Conservation (phyloP, 2,329 filamentous ascomycete species). For the Xenosphaeropsis pyriputrescens region DNA sequence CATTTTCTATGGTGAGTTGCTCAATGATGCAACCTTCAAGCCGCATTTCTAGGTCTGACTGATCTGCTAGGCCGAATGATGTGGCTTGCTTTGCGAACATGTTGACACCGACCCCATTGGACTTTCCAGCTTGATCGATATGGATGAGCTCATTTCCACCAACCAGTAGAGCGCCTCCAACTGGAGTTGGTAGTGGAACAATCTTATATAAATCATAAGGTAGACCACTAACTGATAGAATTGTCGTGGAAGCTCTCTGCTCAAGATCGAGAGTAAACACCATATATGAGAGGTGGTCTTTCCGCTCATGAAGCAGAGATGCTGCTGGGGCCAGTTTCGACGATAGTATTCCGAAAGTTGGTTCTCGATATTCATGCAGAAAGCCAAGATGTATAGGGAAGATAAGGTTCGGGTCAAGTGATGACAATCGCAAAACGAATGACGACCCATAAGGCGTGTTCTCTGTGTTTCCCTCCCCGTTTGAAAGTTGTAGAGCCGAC, state of each 20-base stretch:
- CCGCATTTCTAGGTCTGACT: constrained; percentile 64
- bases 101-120: constrained; percentile 86
- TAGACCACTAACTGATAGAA: constrained; percentile 71
- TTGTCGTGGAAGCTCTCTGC: constrained; percentile 82
- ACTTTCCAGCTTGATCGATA: constrained; percentile 88
- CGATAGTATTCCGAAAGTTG: constrained; percentile 89
- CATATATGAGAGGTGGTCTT: constrained; percentile 77
- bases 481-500: constrained; percentile 15
- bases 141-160: constrained; percentile 88
- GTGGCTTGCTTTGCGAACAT: constrained; percentile 74
- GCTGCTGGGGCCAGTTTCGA: constrained; percentile 60
- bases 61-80: constrained; percentile 72
- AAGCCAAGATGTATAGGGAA: constrained; percentile 89
- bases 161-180: constrained; percentile 77
- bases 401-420: constrained; percentile 74
- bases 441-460: constrained; percentile 74
- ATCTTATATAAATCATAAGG: constrained; percentile 80
- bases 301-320: constrained; percentile 59
- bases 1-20: constrained; percentile 58
- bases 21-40: constrained; percentile 74
- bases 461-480: constrained; percentile 10
- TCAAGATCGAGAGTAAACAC: constrained; percentile 93
- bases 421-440: constrained; percentile 81
- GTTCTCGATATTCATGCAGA: constrained; percentile 91
- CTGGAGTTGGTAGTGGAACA: constrained; percentile 67